Evolutionary conservation across 192 early-diverging fungal species (phyloP).

Genomic region (Allomyces macrogynus): DNA sequence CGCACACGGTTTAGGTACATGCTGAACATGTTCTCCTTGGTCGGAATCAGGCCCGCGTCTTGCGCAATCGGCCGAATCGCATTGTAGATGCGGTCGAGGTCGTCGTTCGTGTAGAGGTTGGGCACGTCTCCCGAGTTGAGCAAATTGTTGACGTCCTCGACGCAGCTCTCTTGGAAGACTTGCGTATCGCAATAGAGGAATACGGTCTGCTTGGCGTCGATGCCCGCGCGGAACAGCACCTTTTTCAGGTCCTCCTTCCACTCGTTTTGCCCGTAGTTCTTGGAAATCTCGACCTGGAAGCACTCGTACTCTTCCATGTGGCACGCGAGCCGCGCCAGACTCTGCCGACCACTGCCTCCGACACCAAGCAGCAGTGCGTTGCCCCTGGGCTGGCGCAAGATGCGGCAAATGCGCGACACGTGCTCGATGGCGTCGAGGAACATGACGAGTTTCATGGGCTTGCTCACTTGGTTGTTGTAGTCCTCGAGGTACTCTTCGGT

Average conservation of each 20-base stretch:
- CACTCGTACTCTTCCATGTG: constrained; percentile 97
- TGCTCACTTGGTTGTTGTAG: constrained; percentile 98
- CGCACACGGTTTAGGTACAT: constrained; percentile 94
- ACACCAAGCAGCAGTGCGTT: constrained; percentile 95
- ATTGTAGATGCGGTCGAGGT: constrained; percentile 74
- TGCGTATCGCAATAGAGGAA: constrained; percentile 98
- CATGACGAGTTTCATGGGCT: constrained; percentile 55
- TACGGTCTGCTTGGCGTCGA: constrained; percentile 90
- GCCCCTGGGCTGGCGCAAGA: constrained; percentile 92
- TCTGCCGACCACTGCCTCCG: constrained; percentile 92
- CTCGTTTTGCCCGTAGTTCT: constrained; percentile 81
- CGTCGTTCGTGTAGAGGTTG: constrained; percentile 95
- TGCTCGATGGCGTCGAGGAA: constrained; percentile 98
- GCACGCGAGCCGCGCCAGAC: constrained; percentile 91
- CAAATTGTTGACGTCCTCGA: constrained; percentile 99
- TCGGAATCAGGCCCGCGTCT: constrained; percentile 85
- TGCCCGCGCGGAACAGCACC: constrained; percentile 75
- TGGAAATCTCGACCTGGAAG: constrained; percentile 91
- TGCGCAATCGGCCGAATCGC: constrained; percentile 82
- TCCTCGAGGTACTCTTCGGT: constrained; percentile 87
- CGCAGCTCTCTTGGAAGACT: constrained; percentile 83
- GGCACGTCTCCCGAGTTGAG: constrained; percentile 97
- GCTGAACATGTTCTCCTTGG: constrained; percentile 81
- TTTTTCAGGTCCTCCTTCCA: constrained; percentile 92
- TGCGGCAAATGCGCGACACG: constrained; percentile 89